Conservation (phyloP, 495 filamentous ascomycete genomes). For the Immersiella caudata region DNA sequence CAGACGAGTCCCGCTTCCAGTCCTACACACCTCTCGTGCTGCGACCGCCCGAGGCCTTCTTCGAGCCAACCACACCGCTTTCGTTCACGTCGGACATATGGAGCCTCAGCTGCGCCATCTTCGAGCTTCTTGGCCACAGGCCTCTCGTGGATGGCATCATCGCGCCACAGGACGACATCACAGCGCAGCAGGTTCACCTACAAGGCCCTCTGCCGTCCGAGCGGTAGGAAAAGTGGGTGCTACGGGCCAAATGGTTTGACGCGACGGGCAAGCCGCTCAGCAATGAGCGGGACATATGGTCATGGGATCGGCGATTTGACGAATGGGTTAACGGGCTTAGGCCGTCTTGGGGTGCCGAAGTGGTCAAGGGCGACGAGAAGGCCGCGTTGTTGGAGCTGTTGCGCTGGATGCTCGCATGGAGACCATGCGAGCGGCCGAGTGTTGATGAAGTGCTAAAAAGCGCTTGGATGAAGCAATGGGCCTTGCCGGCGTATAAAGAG, state of each 20-base stretch:
- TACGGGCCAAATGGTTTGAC: constrained; percentile 23
- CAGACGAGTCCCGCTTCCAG: constrained; percentile 32
- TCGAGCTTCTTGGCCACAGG: constrained; percentile 27
- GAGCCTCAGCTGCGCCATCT: constrained; percentile 43
- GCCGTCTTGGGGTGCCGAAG: constrained; percentile 13
- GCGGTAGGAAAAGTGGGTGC: constrained; percentile 38
- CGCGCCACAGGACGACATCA: constrained; percentile 41
- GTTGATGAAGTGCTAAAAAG: constrained; percentile 39
- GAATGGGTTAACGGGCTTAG: constrained; percentile 20
- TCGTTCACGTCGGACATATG: constrained; percentile 45
- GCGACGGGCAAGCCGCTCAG: constrained; percentile 25
- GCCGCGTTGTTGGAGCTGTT: constrained; percentile 44
- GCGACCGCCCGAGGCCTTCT: constrained; percentile 38
- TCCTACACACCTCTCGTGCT: constrained; percentile 38
- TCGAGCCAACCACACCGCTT: constrained; percentile 35
- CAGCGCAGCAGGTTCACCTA: constrained; percentile 41
- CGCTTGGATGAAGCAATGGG: constrained; percentile 50
- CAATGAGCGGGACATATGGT: constrained; percentile 21
- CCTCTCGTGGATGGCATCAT: constrained; percentile 27
- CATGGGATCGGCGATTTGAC: constrained; percentile 20
- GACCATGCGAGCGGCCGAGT: constrained; percentile 41
- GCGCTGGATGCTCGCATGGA: constrained; percentile 46
- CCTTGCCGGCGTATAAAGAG: constrained; percentile 30
- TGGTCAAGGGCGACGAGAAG: constrained; percentile 28
- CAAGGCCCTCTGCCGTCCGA: constrained; percentile 38